Conservation (phyloP, 768 basidiomycete species). For the Rossbeevera mucosa region DNA sequence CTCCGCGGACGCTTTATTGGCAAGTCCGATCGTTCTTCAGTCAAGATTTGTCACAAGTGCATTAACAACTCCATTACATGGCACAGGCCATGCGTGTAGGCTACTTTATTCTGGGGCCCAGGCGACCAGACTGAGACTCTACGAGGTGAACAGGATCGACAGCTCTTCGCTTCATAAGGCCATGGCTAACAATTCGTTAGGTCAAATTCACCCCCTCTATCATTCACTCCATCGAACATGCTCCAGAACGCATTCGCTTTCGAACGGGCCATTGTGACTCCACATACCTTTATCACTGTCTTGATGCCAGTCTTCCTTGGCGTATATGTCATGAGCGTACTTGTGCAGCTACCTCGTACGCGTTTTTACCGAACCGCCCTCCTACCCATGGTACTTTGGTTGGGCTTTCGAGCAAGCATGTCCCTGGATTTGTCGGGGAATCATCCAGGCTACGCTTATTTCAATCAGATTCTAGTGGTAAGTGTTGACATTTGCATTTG, state of each 20-base stretch:
- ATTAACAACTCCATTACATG: constrained; percentile 94
- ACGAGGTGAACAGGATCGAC: too few species aligned
- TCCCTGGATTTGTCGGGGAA: constrained; percentile 23
- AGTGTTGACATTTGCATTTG: background rate
- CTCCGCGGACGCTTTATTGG: constrained; percentile 46
- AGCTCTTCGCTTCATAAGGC: too few species aligned
- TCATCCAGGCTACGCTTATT: constrained; percentile 6
- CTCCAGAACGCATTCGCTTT: constrained; percentile 13
- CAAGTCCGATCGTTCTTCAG: constrained; percentile 88
- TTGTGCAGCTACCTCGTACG: constrained; percentile 47
- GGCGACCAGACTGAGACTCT: too few species aligned
- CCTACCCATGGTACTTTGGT: constrained; percentile 46
- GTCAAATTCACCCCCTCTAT: too few species aligned
- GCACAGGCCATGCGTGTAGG: too few species aligned
- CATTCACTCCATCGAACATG: background rate
- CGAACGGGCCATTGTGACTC: constrained; percentile 18
- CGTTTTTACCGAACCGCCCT: constrained; percentile 41
- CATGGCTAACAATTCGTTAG: too few species aligned
- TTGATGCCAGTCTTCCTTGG: constrained; percentile 40
- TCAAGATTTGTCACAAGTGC: constrained; percentile 87
- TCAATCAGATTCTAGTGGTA: constrained; percentile 25
- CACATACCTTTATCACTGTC: constrained; percentile 30
- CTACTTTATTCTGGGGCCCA: too few species aligned
- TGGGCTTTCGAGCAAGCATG: constrained; percentile 36
- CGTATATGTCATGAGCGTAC: constrained; percentile 49